Percentiles rank a stretch among this genome's conserved stretches.
phyloP scores from a whole-genome alignment of 1,284 basidiomycete species.

The Cutaneotrichosporon sp. region DNA sequence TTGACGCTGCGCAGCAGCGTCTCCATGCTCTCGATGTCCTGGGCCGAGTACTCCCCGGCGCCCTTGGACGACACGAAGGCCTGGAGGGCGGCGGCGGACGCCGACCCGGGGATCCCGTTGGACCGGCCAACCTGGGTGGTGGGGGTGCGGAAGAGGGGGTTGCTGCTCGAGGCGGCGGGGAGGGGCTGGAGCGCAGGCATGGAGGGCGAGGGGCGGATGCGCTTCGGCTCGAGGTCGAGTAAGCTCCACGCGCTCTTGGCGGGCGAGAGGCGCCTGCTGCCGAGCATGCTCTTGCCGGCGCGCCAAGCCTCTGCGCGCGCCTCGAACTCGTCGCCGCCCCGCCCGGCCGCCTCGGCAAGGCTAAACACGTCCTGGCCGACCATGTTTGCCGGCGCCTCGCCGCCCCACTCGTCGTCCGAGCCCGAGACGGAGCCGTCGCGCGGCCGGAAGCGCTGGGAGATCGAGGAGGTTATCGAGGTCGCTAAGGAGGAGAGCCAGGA shows the following conservation, averaged over 20 bases:
- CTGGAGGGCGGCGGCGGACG: conserved; percentile 31
- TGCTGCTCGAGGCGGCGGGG: background rate
- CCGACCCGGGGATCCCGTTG: conserved; percentile 11
- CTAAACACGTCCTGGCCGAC: conserved; percentile 39
- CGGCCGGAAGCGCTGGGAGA: conserved; percentile 33
- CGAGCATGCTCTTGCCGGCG: conserved; percentile 15
- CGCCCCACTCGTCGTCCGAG: conserved; percentile 48
- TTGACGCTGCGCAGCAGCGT: conserved; percentile 33
- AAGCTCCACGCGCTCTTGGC: conserved; percentile 15
- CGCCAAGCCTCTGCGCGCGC: conserved; percentile 34
- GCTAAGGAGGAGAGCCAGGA: conserved; percentile 9
- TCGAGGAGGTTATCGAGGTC: conserved; percentile 29
- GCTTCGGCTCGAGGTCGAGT: conserved; percentile 8
- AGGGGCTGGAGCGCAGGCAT: conserved; percentile 11
- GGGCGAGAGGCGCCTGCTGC: background rate
- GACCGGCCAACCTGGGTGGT: background rate
- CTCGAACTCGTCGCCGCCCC: conserved; percentile 34
- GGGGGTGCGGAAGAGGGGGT: conserved; percentile 8
- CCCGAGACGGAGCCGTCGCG: conserved; percentile 39
- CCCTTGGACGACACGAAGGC: conserved; percentile 41
- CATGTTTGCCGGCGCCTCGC: conserved; percentile 33
- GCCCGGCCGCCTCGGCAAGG: conserved; percentile 36
- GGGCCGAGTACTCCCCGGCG: conserved; percentile 29
- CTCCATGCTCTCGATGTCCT: conserved; percentile 40
- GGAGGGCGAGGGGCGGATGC: conserved; percentile 16